Evolutionary conservation across 83 land plant genomes (phyloP).

Genomic region (Picea abies): DNA sequence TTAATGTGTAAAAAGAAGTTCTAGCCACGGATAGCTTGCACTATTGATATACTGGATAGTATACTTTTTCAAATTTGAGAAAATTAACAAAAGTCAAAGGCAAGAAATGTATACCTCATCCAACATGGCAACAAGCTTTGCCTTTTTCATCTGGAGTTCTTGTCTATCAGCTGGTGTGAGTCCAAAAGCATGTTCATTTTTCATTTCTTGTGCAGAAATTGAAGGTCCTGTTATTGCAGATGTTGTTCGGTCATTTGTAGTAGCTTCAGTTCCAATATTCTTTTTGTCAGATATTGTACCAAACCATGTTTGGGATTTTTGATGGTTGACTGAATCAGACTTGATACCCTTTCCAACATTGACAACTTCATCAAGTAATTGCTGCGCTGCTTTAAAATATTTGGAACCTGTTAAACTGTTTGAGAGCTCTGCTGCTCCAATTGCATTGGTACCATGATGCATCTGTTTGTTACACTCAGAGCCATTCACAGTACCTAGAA

Average conservation of each 20-base stretch:
- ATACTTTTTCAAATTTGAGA: neutral
- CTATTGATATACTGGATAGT: neutral
- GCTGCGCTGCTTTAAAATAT: conserved; percentile 24
- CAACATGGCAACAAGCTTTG: conserved; percentile 30
- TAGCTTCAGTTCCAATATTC: conserved; percentile 12
- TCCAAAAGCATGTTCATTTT: conserved; percentile 1
- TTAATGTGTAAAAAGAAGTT: neutral
- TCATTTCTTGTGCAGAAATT: neutral
- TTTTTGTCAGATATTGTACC: conserved; percentile 6
- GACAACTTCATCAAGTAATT: conserved; percentile 23
- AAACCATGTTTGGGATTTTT: conserved; percentile 14
- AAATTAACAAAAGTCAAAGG: neutral
- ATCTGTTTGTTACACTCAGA: conserved; percentile 9
- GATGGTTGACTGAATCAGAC: conserved; percentile 16
- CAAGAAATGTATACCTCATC: conserved; percentile 30
- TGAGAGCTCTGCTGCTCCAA: neutral
- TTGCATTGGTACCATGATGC: conserved; percentile 12
- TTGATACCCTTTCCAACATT: conserved; percentile 19
- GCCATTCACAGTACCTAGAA: conserved; percentile 16
- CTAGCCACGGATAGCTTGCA: neutral
- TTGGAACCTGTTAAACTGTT: conserved; percentile 15
- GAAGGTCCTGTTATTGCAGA: conserved; percentile 8
- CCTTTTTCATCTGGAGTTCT: conserved; percentile 30
- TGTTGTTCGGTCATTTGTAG: conserved; percentile 10
- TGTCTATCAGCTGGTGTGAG: conserved; percentile 26